Base-by-base conservation (phyloP, 176 grass and related monocot genomes). In the Tuctoria greenei region DNA sequence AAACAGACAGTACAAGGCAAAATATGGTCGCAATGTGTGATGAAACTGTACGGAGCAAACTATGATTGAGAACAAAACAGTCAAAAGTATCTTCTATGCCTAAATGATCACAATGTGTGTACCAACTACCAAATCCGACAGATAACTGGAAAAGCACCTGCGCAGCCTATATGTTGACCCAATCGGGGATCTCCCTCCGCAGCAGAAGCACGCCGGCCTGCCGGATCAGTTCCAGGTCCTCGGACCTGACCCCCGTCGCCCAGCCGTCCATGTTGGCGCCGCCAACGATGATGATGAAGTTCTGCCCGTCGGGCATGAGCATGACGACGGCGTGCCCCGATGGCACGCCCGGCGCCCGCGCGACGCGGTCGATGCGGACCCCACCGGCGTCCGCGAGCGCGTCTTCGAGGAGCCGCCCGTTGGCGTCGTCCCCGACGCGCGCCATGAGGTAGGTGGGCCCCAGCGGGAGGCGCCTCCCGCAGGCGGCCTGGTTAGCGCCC, bases 241-340 rank as follows among this genome's bases (percentile, higher is more conserved):
- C 85, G 37, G 25, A n/a, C 4, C 67, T 66, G 37, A 90, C 76
- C 31, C 85, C 90, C 8, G 82, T 34, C 20, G 89, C 81, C 95
- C 95, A 95, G 23, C 92, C 90, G 73, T 83, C 85, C 92, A 99
- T 99, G 83, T 99, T 99, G 8, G 95, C 89, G 72, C 95, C 91
- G 42, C 92, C 92, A 4, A 99, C 92, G n/a, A 99, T 95, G 76
- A 99, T 99, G 77, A 99, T 95, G 54, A 92, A 92, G 70, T 99
- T 95, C 87, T 95, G 91, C 2, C 95, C 95, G 75, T 88, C 76
- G 1, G 95, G 85, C 85, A 92, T 90, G 65, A 99, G 84, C 91
- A 99, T 99, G 58, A 99, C 95, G 7, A 99, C 91, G 56, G 95
- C 95, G 66, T 99, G 95, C 3, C 91, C 95, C 46, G 88, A 85